Conservation (phyloP, 805 yeast genomes). For the Candida sanyiensis region DNA sequence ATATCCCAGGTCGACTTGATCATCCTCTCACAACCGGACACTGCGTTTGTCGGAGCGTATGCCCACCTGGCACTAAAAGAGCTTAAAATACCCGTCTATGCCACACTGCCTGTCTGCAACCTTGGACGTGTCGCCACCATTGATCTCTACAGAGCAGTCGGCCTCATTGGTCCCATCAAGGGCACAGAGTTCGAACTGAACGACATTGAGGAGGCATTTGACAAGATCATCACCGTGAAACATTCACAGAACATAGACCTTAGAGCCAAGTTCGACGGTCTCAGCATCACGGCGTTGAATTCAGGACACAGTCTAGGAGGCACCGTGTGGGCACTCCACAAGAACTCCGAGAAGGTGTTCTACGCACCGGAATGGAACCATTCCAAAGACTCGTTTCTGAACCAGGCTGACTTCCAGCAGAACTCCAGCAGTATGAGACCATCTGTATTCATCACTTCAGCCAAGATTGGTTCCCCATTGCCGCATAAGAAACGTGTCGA, state of each 20-base stretch:
- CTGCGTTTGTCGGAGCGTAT: slow-evolving; percentile 75
- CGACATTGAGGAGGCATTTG: slow-evolving; percentile 79
- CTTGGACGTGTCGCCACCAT: slow-evolving; percentile 80
- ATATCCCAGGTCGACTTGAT: slow-evolving; percentile 56
- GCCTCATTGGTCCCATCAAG: slow-evolving; percentile 67
- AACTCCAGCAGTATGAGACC: slow-evolving; percentile 69
- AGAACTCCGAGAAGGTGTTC: slow-evolving; percentile 71
- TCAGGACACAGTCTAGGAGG: slow-evolving; percentile 96
- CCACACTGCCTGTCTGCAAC: slow-evolving; percentile 86
- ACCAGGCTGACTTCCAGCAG: slow-evolving; percentile 59
- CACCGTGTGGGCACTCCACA: slow-evolving; percentile 74
- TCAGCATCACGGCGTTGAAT: slow-evolving; percentile 72
- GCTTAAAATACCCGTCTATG: slow-evolving; percentile 67
- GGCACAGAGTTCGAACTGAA: slow-evolving; percentile 53
- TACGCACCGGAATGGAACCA: slow-evolving; percentile 96
- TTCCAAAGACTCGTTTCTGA: slow-evolving; percentile 77
- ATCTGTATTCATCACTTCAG: slow-evolving; percentile 72
- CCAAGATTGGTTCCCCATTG: slow-evolving; percentile 58
- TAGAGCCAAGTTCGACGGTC: slow-evolving; percentile 52
- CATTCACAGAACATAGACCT: slow-evolving; percentile 70
- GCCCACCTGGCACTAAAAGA: slow-evolving; percentile 57
- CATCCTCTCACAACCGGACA: slow-evolving; percentile 81
- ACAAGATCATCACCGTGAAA: slow-evolving; percentile 61
- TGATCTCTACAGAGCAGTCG: slow-evolving; percentile 71
- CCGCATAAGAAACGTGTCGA: slow-evolving; percentile 61